phyloP scores from a whole-genome alignment of 2,329 filamentous ascomycete species.

The Calonectria fujianensis region DNA sequence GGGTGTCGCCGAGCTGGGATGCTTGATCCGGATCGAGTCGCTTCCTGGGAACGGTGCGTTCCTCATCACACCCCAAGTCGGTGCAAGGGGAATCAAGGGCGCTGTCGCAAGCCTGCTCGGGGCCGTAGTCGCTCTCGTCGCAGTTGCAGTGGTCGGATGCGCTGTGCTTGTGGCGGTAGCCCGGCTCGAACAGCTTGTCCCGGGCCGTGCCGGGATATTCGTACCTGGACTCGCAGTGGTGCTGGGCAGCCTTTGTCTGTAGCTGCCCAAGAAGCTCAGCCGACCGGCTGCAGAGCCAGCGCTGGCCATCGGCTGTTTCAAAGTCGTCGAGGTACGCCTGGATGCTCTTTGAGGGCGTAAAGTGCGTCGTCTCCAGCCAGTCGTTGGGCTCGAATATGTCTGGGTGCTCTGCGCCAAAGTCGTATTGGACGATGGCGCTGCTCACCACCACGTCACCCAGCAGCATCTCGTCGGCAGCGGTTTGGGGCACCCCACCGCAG shows the following conservation, averaged over 20 bases:
- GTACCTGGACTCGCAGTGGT: background rate
- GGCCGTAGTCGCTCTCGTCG: background rate
- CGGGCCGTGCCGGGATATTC: background rate
- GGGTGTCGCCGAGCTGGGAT: background rate
- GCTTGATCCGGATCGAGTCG: background rate
- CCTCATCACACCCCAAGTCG: background rate
- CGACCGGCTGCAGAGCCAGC: background rate
- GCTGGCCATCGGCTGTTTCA: background rate
- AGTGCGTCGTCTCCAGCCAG: background rate
- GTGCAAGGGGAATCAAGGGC: background rate
- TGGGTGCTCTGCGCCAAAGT: background rate
- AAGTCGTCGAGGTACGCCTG: background rate
- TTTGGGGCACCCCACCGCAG: slow-evolving; percentile 2
- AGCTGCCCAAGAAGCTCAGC: background rate
- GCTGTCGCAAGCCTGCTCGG: background rate
- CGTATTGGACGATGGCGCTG: slow-evolving; percentile 16
- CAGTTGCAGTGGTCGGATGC: slow-evolving; percentile 4
- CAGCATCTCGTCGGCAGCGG: background rate
- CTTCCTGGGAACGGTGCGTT: background rate
- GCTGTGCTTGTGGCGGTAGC: slow-evolving; percentile 11
- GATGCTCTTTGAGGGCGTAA: background rate
- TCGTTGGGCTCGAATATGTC: background rate
- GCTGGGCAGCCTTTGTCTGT: slow-evolving; percentile 1
- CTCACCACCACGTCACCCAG: slow-evolving; percentile 24
- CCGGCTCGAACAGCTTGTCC: slow-evolving; percentile 9